Conservation (phyloP, 2,329 filamentous ascomycete genomes). For the Xylariomycetidae sp. region DNA sequence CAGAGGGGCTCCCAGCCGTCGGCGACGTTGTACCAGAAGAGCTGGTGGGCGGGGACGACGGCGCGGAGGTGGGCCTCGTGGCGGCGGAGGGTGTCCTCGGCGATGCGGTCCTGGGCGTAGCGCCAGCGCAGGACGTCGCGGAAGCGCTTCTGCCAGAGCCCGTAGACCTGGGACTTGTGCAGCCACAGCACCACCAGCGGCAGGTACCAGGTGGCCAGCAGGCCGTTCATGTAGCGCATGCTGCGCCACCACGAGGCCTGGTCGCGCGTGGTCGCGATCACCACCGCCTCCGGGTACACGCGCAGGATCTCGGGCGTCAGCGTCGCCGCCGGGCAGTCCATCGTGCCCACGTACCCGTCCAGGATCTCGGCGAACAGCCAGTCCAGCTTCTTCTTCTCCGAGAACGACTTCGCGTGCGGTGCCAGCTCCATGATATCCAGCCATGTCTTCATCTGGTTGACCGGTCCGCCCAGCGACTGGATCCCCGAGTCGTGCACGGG, state of each 20-base stretch:
- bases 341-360: conserved; percentile 30
- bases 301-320: conserved; percentile 40
- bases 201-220: conserved; percentile 29
- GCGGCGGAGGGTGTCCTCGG: conserved; percentile 22
- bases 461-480: conserved; percentile 29
- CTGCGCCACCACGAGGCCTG: conserved; percentile 32
- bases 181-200: conserved; percentile 27
- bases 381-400: conserved; percentile 28
- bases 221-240: conserved; percentile 26
- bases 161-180: conserved; percentile 26
- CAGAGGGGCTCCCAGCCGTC: conserved; percentile 30
- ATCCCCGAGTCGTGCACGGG: conserved; percentile 31
- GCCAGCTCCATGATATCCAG: conserved; percentile 29
- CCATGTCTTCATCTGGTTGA: conserved; percentile 28
- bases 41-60: conserved; percentile 27
- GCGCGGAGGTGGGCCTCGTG: conserved; percentile 27
- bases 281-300: conserved; percentile 42
- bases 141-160: conserved; percentile 25
- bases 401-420: conserved; percentile 21
- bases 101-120: conserved; percentile 26
- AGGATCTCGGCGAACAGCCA: conserved; percentile 29
- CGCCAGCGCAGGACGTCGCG: conserved; percentile 25
- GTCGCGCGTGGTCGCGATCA: conserved; percentile 38
- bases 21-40: conserved; percentile 30
- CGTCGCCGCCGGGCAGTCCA: conserved; percentile 36